These are phyloP conservation scores for Cladophialophora bantiana DNA, from an alignment of 2,329 filamentous ascomycete species.

Conservation along the genomic window DNA sequence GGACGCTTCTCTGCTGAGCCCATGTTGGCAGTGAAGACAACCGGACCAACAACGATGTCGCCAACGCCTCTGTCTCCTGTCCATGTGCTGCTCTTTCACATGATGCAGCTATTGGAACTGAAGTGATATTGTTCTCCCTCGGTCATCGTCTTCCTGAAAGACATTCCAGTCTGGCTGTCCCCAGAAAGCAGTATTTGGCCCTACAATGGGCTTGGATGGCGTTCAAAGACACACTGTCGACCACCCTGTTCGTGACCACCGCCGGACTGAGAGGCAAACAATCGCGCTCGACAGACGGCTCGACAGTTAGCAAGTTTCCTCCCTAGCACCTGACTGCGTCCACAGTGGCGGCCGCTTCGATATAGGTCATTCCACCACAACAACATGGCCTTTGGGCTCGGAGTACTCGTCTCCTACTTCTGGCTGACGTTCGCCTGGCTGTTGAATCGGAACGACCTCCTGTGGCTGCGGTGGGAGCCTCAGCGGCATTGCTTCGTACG, in stretches of 20 bases:
- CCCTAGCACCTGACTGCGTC: not conserved
- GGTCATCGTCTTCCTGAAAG: not conserved
- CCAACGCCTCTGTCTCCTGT: not conserved
- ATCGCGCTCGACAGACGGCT: not conserved
- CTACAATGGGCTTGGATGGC: not conserved
- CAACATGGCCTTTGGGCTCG: slow-evolving; percentile 12
- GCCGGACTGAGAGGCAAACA: not conserved
- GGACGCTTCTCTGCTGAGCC: not conserved
- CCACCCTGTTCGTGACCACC: not conserved
- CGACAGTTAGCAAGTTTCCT: not conserved
- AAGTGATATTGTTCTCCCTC: not conserved
- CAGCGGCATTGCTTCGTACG: slow-evolving; percentile 2
- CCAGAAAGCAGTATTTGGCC: not conserved
- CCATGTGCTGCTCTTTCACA: not conserved
- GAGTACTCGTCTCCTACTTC: not conserved
- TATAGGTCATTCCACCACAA: slow-evolving; percentile 19
- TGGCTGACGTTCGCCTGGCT: not conserved
- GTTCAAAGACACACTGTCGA: not conserved
- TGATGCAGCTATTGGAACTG: not conserved
- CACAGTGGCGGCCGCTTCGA: not conserved
- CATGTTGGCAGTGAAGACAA: not conserved
- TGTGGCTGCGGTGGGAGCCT: slow-evolving; percentile 24
- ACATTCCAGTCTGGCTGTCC: not conserved
- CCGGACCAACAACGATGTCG: not conserved
- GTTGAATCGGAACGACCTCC: slow-evolving; percentile 16